A percentile compares a stretch with the other conserved stretches of the same genome.
Conservation (phyloP, 345 rosid species). For the Syzygium aqueum region DNA sequence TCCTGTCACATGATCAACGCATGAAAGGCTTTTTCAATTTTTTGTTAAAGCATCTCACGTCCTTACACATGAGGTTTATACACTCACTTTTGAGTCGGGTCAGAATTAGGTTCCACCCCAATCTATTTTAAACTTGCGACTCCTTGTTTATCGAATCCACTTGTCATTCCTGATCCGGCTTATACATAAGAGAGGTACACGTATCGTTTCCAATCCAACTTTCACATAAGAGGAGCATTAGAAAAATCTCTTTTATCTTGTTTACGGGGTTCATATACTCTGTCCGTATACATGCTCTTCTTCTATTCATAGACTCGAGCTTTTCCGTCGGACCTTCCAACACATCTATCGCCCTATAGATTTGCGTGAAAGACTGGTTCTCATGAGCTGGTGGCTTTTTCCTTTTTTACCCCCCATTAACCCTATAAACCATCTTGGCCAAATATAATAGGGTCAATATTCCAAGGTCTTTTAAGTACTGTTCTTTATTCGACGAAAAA, state of each 20-base stretch:
- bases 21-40: not conserved
- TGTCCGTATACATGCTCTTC: not conserved
- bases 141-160: not conserved
- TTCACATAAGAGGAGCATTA: too few species aligned
- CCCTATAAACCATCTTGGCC: not conserved
- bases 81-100: not conserved
- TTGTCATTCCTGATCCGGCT: fast-evolving
- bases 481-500: not conserved
- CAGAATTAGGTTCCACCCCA: not conserved
- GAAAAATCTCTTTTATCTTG: not conserved
- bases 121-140: not conserved
- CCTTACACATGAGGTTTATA: not conserved
- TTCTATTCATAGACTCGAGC: not conserved
- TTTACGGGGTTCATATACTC: not conserved
- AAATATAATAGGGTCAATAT: not conserved
- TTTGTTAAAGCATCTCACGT: not conserved
- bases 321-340: not conserved
- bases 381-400: not conserved
- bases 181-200: not conserved
- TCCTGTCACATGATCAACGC: too few species aligned
- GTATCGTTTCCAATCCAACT: not conserved
- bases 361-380: not conserved
- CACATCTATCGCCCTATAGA: not conserved
- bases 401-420: not conserved
- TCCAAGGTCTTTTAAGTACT: not conserved